These are phyloP conservation scores for Cutaneotrichosporon arboriforme DNA, from an alignment of 1,284 basidiomycete genomes.

Conservation along the genomic window DNA sequence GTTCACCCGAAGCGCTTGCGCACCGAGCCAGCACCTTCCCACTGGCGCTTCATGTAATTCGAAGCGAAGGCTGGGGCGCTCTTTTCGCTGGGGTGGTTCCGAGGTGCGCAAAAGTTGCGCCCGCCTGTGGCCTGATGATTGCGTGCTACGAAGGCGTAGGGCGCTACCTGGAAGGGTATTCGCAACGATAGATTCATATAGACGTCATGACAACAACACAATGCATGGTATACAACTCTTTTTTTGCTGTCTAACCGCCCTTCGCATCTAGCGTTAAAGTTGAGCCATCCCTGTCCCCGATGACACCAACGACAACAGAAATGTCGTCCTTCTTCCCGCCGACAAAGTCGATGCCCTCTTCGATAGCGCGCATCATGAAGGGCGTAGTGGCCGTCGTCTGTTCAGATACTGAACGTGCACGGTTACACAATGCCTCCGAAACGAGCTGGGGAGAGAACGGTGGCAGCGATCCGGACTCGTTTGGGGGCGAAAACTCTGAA, in stretches of 20 bases:
- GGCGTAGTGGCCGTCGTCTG: conserved; percentile 52
- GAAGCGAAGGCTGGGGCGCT: conserved; percentile 69
- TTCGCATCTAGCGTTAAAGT: conserved; percentile 14
- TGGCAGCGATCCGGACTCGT: conserved; percentile 21
- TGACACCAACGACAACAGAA: conserved; percentile 44
- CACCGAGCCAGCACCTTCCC: conserved; percentile 52
- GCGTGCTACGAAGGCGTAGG: conserved; percentile 77
- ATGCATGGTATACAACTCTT: conserved; percentile 18
- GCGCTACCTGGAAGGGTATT: conserved; percentile 27
- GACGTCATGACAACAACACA: conserved; percentile 14
- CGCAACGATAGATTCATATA: not conserved
- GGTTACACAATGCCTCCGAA: conserved; percentile 51
- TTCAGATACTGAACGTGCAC: conserved; percentile 52
- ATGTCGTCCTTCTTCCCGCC: conserved; percentile 49
- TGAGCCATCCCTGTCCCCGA: conserved; percentile 32
- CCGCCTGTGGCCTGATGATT: conserved; percentile 85
- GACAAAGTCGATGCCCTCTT: conserved; percentile 53
- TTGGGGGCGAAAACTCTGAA: conserved; percentile 56
- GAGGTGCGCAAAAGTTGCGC: conserved; percentile 89
- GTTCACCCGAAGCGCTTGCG: conserved; percentile 45
- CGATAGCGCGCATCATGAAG: conserved; percentile 54
- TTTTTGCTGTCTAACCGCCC: conserved; percentile 1
- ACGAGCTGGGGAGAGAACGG: conserved; percentile 53
- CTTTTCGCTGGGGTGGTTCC: conserved; percentile 82
- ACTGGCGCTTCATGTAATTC: conserved; percentile 64